A percentile compares a stretch with the other conserved stretches of the same genome.
phyloP scores from a whole-genome alignment of 2,329 filamentous ascomycete genomes.

The Dactylellina drechsleri region DNA sequence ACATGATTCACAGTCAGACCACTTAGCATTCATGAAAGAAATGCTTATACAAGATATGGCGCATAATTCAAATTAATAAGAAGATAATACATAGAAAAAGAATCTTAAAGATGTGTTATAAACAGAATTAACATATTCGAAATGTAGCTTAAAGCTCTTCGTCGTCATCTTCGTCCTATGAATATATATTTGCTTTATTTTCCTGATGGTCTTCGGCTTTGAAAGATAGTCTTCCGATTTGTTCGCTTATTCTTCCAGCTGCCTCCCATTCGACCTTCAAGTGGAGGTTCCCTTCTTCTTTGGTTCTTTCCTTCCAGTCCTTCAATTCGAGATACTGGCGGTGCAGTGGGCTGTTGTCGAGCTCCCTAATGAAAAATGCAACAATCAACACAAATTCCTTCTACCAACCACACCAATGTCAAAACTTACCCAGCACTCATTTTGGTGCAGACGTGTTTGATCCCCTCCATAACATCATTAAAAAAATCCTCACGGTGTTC shows the following conservation, averaged over 20 bases:
- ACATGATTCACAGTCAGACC: too few relatives aligned
- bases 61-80: not conserved
- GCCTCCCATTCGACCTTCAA: not conserved
- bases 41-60: too few relatives aligned
- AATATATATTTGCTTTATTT: not conserved
- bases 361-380: conserved; percentile 9
- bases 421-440: conserved; percentile 9
- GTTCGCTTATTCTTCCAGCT: not conserved
- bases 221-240: conserved; percentile 7
- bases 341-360: not conserved
- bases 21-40: too few relatives aligned
- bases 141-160: conserved; percentile 10
- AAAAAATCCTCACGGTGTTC: conserved; percentile 8
- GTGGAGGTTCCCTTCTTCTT: not conserved
- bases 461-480: conserved; percentile 11
- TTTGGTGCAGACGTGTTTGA: not conserved
- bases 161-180: conserved; percentile 6
- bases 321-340: conserved; percentile 7
- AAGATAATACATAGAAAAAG: not conserved
- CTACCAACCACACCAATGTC: not conserved
- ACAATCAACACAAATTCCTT: conserved; percentile 22
- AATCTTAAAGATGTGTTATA: not conserved
- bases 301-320: conserved; percentile 12
- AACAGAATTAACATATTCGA: too few relatives aligned
- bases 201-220: not conserved